phyloP scores from a whole-genome alignment of 495 filamentous ascomycete species.

The Antarctomyces pellizariae region DNA sequence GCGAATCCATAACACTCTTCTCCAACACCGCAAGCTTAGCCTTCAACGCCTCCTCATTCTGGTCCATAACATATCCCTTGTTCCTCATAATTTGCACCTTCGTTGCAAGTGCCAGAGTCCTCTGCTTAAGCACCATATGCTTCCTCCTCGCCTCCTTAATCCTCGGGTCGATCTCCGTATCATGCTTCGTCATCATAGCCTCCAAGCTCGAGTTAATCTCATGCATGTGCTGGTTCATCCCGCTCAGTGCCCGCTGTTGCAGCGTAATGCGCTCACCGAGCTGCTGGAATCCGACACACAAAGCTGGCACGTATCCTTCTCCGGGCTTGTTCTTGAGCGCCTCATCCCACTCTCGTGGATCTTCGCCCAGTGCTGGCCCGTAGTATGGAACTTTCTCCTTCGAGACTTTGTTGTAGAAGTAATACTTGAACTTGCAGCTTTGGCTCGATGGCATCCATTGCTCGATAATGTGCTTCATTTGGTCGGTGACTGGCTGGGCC shows the following conservation, averaged over 20 bases:
- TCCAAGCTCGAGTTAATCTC: conserved; percentile 70
- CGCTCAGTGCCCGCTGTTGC: conserved; percentile 47
- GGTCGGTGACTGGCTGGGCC: conserved; percentile 66
- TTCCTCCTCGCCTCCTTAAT: conserved; percentile 58
- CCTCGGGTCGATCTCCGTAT: conserved; percentile 56
- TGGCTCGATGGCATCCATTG: conserved; percentile 64
- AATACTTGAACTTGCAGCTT: conserved; percentile 61
- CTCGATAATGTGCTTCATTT: conserved; percentile 49
- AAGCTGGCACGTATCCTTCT: conserved; percentile 50
- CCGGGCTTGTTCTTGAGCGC: conserved; percentile 65
- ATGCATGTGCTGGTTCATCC: conserved; percentile 62
- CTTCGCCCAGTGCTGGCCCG: conserved; percentile 49
- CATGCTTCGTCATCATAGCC: conserved; percentile 58
- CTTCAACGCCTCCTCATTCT: conserved; percentile 75
- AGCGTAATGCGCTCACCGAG: conserved; percentile 54
- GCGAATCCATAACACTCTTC: conserved; percentile 56
- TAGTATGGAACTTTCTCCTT: conserved; percentile 63
- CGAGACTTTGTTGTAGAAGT: conserved; percentile 83
- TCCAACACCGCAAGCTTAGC: conserved; percentile 61
- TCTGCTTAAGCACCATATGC: conserved; percentile 56
- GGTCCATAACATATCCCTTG: conserved; percentile 74
- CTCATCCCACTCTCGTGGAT: conserved; percentile 79
- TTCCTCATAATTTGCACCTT: conserved; percentile 85
- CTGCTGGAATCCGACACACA: conserved; percentile 26
- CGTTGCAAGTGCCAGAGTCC: conserved; percentile 64